Conservation (phyloP, 2,329 filamentous ascomycete species). For the Metarhizium guizhouense region DNA sequence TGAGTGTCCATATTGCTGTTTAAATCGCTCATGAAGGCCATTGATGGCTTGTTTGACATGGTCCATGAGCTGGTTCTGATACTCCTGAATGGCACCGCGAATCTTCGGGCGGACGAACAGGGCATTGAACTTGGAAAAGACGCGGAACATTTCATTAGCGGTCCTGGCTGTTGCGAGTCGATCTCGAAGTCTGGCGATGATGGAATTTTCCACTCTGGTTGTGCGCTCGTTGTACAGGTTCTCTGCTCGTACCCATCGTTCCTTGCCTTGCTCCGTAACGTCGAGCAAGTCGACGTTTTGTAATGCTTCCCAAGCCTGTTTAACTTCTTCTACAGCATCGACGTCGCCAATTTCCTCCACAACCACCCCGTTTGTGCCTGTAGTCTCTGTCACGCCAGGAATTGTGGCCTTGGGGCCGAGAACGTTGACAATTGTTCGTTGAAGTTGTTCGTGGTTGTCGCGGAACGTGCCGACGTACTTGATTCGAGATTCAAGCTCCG, state of each 20-base stretch:
- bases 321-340: slow-evolving; percentile 92
- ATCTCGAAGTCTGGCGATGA: slow-evolving; percentile 88
- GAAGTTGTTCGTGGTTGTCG: slow-evolving; percentile 94
- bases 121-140: slow-evolving; percentile 99
- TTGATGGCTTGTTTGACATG: slow-evolving; percentile 96
- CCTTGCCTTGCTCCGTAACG: slow-evolving; percentile 80
- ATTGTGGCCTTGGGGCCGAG: slow-evolving; percentile 65
- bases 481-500: slow-evolving; percentile 79
- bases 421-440: slow-evolving; percentile 94
- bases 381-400: slow-evolving; percentile 41
- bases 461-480: slow-evolving; percentile 93
- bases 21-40: slow-evolving; percentile 90
- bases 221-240: slow-evolving; percentile 96
- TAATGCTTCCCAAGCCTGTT: slow-evolving; percentile 85
- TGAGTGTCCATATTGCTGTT: slow-evolving; percentile 96
- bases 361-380: slow-evolving; percentile 53
- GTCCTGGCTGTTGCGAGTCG: slow-evolving; percentile 92
- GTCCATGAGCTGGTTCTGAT: slow-evolving; percentile 95
- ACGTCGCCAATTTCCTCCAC: slow-evolving; percentile 95
- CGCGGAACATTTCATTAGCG: slow-evolving; percentile 98
- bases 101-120: slow-evolving; percentile 99
- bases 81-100: slow-evolving; percentile 92
- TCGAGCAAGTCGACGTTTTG: slow-evolving; percentile 94
- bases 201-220: slow-evolving; percentile 94
- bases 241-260: slow-evolving; percentile 88